Evolutionary conservation across 371 early-diverging fungal genomes (phyloP), one percentile per base, ranked within the genome.

Genomic region (Catenaria anguillulae): DNA sequence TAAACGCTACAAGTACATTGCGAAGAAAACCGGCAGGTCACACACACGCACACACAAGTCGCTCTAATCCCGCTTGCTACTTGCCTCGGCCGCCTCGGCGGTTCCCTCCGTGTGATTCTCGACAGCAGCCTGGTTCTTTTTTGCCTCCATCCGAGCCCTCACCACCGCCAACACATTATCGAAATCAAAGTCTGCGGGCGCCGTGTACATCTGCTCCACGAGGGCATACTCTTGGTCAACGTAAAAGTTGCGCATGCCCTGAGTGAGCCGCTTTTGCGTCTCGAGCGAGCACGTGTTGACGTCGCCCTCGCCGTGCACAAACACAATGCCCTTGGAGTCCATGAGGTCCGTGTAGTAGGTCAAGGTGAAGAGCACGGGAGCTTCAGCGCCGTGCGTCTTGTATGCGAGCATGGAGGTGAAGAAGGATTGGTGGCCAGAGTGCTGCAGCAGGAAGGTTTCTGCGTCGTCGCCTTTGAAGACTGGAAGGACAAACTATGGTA

Each of bases 401-500:
- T 61, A 61, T 13, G 33, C 8, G 15, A 56, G 36, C 61, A 61
- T 24, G 26, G 61, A 54, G 31, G 61, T 61, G 61, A 61, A 61
- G 31, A 60, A 60, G 13, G 61, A 60, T 29, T 61, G 61, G 54
- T 61, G 61, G 26, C 61, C 61, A 2, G 24, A 29, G 42, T 54
- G 56, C 56, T 61, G 55, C 24, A 61, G 8, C 35, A 54, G 19
- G 42, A 17, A 61, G 55, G 8, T 61, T 21, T 61, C 61, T 10
- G 56, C 56, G 13, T 35, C 46, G 35, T 10, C 23, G 56, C 33
- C 45, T n/a, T 19, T 60, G 42, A 61, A 56, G 33, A 61, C 55
- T 23, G 61, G 61, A 8, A 61, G 61, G 26, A 61, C 61, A 61
- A 61, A 61, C 61, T 61, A 33, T n/a, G n/a, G n/a, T n/a, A n/a